These are phyloP conservation scores for Calycina herbarum DNA, from an alignment of 2,329 filamentous ascomycete genomes.

Conservation along the genomic window DNA sequence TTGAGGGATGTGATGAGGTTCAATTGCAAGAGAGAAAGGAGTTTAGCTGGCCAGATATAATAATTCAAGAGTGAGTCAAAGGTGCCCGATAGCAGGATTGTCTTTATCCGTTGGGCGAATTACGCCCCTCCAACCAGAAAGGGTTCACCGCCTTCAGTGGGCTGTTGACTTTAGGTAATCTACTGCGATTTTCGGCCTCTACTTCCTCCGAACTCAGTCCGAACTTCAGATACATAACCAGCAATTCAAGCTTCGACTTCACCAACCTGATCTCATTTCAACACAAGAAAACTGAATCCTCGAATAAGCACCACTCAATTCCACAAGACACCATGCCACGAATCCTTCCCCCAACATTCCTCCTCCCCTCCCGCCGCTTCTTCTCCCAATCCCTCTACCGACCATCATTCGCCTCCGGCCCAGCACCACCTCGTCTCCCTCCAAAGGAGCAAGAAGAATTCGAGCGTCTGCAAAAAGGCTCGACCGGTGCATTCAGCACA, in stretches of 20 bases:
- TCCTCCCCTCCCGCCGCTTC: conserved; percentile 32
- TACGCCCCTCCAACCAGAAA: conserved; percentile 26
- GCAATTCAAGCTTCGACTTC: neutral
- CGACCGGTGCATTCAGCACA: conserved; percentile 74
- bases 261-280: neutral
- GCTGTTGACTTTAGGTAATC: conserved; percentile 14
- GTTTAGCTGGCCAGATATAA: conserved; percentile 6
- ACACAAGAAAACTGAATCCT: neutral
- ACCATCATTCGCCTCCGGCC: conserved; percentile 50
- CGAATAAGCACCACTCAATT: neutral
- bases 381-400: conserved; percentile 32
- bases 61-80: conserved; percentile 27
- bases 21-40: conserved; percentile 23
- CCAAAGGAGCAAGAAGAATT: conserved; percentile 88
- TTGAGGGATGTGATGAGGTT: conserved; percentile 14
- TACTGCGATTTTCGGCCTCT: neutral
- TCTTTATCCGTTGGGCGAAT: neutral
- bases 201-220: neutral
- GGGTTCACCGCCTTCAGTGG: conserved; percentile 25
- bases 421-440: conserved; percentile 82
- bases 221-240: neutral
- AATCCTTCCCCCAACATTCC: conserved; percentile 29
- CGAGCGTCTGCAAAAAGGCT: conserved; percentile 78
- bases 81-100: conserved; percentile 12
- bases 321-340: conserved; percentile 30